Conservation (phyloP, 768 basidiomycete species). For the Boletus fagicola region DNA sequence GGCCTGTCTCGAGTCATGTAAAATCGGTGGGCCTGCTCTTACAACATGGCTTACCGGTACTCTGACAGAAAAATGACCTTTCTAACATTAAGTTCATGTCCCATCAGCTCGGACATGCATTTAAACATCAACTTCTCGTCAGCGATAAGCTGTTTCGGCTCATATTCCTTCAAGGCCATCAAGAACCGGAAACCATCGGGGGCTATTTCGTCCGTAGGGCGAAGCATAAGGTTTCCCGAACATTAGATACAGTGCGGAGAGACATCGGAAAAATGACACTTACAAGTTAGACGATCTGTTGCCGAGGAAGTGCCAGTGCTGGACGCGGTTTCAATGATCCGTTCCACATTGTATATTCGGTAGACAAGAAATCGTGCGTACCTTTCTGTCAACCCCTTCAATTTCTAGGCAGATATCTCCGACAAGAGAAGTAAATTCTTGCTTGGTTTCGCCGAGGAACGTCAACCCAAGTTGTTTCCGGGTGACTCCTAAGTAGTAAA, state of each 20-base stretch:
- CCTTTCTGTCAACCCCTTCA: conserved; percentile 31
- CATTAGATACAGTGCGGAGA: neutral
- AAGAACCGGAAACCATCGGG: conserved; percentile 23
- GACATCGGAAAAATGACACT: neutral
- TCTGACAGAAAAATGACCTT: conserved; percentile 27
- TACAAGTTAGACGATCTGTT: conserved; percentile 5
- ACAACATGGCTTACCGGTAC: conserved; percentile 28
- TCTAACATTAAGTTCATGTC: conserved; percentile 34
- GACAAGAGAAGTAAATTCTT: conserved; percentile 27
- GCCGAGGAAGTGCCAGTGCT: conserved; percentile 29
- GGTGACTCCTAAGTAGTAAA: conserved; percentile 32
- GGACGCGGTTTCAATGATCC: neutral
- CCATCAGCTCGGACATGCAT: conserved; percentile 28
- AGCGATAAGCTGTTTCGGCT: conserved; percentile 16
- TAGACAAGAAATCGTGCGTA: conserved; percentile 1
- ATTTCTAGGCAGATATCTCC: conserved; percentile 37
- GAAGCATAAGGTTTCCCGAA: conserved; percentile 4
- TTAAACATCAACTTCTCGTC: conserved; percentile 31
- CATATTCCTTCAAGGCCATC: neutral
- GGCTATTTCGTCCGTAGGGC: conserved; percentile 16
- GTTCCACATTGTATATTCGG: neutral
- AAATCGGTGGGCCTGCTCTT: neutral
- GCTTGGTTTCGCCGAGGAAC: conserved; percentile 41
- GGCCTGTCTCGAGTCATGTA: conserved; percentile 31
- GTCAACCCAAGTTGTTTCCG: conserved; percentile 41